Conservation (phyloP, 192 early-diverging fungal genomes). For the Coemansia sp. region DNA sequence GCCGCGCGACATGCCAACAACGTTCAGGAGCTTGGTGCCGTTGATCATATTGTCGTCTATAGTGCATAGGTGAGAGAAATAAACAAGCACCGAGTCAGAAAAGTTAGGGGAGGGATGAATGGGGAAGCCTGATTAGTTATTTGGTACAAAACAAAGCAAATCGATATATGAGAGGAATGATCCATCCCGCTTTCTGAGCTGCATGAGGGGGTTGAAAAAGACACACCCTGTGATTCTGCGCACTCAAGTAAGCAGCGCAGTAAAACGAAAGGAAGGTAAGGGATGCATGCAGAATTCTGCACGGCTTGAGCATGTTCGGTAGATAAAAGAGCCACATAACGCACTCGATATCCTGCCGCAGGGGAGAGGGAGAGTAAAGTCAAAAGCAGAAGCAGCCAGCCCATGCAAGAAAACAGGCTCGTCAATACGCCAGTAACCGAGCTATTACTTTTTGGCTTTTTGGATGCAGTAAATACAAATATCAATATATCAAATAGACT, state of each 20-base stretch:
- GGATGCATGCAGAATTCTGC: conserved; percentile 9
- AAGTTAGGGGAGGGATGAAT: background rate
- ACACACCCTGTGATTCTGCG: background rate
- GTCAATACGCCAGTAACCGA: background rate
- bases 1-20: conserved; percentile 84
- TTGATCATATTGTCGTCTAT: conserved; percentile 86
- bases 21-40: conserved; percentile 84
- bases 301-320: conserved; percentile 6
- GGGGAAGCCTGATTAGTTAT: background rate
- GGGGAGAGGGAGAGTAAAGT: background rate
- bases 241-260: conserved; percentile 13
- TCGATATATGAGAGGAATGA: background rate
- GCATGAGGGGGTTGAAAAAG: background rate
- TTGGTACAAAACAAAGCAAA: background rate
- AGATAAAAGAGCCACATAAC: background rate
- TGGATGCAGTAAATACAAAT: conserved; percentile 10
- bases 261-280: conserved; percentile 8
- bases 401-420: background rate
- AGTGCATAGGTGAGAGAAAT: background rate
- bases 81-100: background rate
- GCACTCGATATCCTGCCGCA: background rate
- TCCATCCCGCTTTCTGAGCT: background rate
- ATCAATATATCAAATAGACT: conserved; percentile 1
- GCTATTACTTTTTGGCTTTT: background rate
- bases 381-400: background rate